Evolutionary conservation across 2,329 filamentous ascomycete genomes (phyloP).

Genomic region (Sphaerulina musiva): DNA sequence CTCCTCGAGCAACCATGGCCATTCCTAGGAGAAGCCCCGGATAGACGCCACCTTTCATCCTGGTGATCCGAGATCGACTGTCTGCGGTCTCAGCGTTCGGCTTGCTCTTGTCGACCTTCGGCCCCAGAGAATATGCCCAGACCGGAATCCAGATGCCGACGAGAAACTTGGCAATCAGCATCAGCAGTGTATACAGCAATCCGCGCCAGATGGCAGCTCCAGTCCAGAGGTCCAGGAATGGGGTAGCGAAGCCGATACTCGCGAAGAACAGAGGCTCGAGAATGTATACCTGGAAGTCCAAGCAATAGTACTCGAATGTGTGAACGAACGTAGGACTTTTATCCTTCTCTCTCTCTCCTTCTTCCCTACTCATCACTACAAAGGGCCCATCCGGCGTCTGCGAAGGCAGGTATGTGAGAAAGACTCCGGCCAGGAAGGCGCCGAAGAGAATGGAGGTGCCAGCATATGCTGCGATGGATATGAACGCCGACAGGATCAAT

Average conservation of each 20-base stretch:
- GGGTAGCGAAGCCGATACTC: constrained; percentile 30
- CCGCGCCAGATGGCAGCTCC: constrained; percentile 30
- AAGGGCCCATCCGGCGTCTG: constrained; percentile 24
- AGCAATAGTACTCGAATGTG: constrained; percentile 38
- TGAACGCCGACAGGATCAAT: constrained; percentile 28
- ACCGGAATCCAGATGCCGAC: constrained; percentile 18
- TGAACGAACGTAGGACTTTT: constrained; percentile 31
- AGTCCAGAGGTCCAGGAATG: constrained; percentile 29
- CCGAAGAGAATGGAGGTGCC: constrained; percentile 31
- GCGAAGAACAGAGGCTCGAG: constrained; percentile 31
- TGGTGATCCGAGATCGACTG: not conserved
- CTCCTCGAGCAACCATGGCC: constrained; percentile 29
- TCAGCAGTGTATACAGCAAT: constrained; percentile 28
- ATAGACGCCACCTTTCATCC: not conserved
- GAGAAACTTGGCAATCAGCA: constrained; percentile 24
- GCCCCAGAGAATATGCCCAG: constrained; percentile 5
- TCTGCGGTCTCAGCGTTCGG: not conserved
- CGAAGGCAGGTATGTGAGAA: constrained; percentile 29
- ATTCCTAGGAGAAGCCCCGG: constrained; percentile 22
- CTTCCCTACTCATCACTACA: constrained; percentile 26
- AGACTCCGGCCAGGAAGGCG: constrained; percentile 30
- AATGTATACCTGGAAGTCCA: constrained; percentile 38
- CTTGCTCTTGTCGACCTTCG: not conserved
- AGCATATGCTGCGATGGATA: constrained; percentile 28
- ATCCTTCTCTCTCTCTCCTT: constrained; percentile 26